These are phyloP conservation scores for Oryza nivara DNA, from an alignment of 176 grass and related monocot genomes.

Conservation along the genomic window DNA sequence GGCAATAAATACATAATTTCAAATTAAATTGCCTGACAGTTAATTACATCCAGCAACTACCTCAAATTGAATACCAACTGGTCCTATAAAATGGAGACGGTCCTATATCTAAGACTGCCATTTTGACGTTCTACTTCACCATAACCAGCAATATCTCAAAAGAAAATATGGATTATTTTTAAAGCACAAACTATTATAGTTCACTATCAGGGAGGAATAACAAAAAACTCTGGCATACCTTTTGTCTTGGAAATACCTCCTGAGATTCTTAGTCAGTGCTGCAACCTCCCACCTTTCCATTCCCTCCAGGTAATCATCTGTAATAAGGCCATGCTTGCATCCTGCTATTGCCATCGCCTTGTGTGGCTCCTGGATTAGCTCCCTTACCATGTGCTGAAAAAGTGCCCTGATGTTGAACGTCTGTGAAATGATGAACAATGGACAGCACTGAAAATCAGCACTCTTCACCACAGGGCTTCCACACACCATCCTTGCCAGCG, in stretches of 20 bases:
- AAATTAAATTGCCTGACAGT: neutral
- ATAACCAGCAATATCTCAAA: neutral
- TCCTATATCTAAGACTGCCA: neutral
- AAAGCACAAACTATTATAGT: neutral
- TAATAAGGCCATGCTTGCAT: neutral
- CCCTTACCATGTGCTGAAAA: constrained; percentile 44
- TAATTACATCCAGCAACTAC: neutral
- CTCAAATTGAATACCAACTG: neutral
- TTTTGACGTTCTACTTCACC: neutral
- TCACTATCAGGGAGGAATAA: neutral
- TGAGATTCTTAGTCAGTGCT: constrained; percentile 40
- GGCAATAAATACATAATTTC: neutral
- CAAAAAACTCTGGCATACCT: constrained; percentile 19
- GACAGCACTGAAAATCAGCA: constrained; percentile 36
- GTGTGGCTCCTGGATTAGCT: constrained; percentile 24
- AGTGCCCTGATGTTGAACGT: constrained; percentile 34
- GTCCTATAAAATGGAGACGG: too few relatives aligned
- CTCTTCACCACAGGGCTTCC: constrained; percentile 29
- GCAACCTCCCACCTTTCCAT: constrained; percentile 41
- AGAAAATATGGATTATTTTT: constrained; percentile 1
- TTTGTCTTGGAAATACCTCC: constrained; percentile 47
- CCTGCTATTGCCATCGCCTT: constrained; percentile 22
- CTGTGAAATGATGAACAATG: constrained; percentile 45
- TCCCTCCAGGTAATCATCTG: constrained; percentile 27
- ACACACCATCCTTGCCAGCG: constrained; percentile 43